Evolutionary conservation across 352 stramenopile genomes (phyloP), one percentile per base, ranked within the genome.

Genomic region (Saprolegnia parasitica): DNA sequence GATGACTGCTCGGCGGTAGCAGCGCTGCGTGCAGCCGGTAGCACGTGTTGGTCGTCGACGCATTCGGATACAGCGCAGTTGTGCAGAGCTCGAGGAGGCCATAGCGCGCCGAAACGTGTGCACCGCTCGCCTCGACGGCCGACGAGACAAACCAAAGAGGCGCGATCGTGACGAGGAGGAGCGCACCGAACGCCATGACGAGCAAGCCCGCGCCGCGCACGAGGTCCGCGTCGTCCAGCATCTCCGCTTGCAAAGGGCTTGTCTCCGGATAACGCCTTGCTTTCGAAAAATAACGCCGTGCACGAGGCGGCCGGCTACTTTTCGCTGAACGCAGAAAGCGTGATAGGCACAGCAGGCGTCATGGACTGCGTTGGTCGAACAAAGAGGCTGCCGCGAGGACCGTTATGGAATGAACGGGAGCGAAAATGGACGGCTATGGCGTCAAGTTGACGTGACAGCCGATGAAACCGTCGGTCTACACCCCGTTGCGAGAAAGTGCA

Each of bases 11-110:
- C 1, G 13, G 52, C 24, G 24, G 47, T 5, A 55, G 20, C 13
- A 60, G 35, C 52, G 35, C 35, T 60, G 52, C 52, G n/a, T 60
- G 52, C 20, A 60, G 9, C 1, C 13, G n/a, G 20, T 60, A 60
- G 52, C 52, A 60, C 35, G 9, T 11, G 13, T 60, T 24, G 24
- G 47, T 55, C n/a, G n/a, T 29, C 47, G 52, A 60, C 11, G 52
- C 13, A 60, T 60, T 60, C 13, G 11, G 11, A 5, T 29, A 55
- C n/a, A 29, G 5, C 24, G 20, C n/a, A 9, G 52, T 42, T 26
- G 35, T 40, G 35, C 52, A 60, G 24, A 60, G 16, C 52, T 35
- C 35, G n/a, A 60, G 52, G 2, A 60, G n/a, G 11, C 52, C 52
- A 9, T 21, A 60, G 52, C 52, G 52, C 35, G 52, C 52, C 24